Percentiles rank a stretch among this genome's conserved stretches.
Conservation (phyloP, 768 basidiomycete species). For the Rhizopogon vulgaris region DNA sequence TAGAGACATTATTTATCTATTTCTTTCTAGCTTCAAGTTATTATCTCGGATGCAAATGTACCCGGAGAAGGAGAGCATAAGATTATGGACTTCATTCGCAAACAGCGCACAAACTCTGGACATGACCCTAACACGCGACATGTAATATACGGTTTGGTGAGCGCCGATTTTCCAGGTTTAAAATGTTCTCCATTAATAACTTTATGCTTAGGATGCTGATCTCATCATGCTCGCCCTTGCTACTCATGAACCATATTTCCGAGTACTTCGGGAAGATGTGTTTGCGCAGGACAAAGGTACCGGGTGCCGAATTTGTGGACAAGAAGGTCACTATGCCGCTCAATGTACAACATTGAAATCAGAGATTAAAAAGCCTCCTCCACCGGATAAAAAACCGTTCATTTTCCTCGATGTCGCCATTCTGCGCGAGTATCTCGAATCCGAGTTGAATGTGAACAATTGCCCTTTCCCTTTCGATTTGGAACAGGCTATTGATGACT, state of each 20-base stretch:
- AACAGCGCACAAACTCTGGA: slow-evolving; percentile 80
- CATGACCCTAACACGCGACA: slow-evolving; percentile 94
- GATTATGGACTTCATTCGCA: slow-evolving; percentile 97
- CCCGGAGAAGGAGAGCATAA: slow-evolving; percentile 99
- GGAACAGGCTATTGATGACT: slow-evolving; percentile 98
- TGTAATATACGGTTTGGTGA: slow-evolving; percentile 94
- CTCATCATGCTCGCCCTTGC: slow-evolving; percentile 97
- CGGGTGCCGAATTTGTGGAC: slow-evolving; percentile 89
- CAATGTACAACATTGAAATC: slow-evolving; percentile 83
- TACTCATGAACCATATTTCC: slow-evolving; percentile 97
- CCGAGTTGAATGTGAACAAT: slow-evolving; percentile 83
- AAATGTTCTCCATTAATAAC: slow-evolving; percentile 5
- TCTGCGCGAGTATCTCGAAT: slow-evolving; percentile 95
- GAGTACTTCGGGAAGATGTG: slow-evolving; percentile 96
- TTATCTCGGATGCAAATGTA: slow-evolving; percentile 95
- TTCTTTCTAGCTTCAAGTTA: slow-evolving; percentile 71
- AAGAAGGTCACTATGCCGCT: slow-evolving; percentile 92
- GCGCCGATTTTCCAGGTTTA: slow-evolving; percentile 26
- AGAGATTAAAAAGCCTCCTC: slow-evolving; percentile 52
- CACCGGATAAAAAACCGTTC: slow-evolving; percentile 80
- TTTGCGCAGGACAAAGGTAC: slow-evolving; percentile 78
- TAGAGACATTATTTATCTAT: background rate
- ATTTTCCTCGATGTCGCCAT: slow-evolving; percentile 98
- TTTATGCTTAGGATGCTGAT: slow-evolving; percentile 80
- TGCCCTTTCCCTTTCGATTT: slow-evolving; percentile 82